Conservation (phyloP, 108 stramenopile genomes). For the Cylindrotheca fusiformis region DNA sequence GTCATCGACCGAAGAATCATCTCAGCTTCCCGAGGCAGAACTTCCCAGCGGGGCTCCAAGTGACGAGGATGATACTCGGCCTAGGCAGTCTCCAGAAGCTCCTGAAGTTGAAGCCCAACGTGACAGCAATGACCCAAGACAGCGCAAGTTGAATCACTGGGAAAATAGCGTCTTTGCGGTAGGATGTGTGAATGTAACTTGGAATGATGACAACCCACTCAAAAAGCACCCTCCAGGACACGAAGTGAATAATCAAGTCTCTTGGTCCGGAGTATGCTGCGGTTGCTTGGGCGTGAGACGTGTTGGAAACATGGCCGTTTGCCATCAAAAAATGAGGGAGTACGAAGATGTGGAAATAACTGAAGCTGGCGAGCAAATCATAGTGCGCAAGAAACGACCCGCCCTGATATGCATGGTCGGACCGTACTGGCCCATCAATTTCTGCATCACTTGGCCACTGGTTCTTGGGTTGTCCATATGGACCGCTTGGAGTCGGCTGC, state of each 20-base stretch:
- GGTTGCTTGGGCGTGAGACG: slow-evolving; percentile 62
- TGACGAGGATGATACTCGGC: too few relatives aligned
- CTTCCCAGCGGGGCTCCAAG: not conserved
- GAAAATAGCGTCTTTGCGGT: slow-evolving; percentile 68
- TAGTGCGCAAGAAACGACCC: slow-evolving; percentile 20
- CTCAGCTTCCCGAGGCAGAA: not conserved
- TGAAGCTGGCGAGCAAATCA: slow-evolving; percentile 19
- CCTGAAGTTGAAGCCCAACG: too few relatives aligned
- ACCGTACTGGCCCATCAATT: slow-evolving; percentile 35
- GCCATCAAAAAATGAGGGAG: slow-evolving; percentile 21
- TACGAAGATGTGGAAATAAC: slow-evolving; percentile 16
- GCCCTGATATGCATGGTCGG: slow-evolving; percentile 45
- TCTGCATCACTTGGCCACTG: slow-evolving; percentile 27
- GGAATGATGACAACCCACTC: slow-evolving; percentile 53
- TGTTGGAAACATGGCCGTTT: slow-evolving; percentile 84
- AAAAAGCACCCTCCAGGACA: slow-evolving; percentile 34
- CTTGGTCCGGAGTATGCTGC: slow-evolving; percentile 63
- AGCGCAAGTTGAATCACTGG: slow-evolving; percentile 43
- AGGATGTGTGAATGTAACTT: slow-evolving; percentile 71
- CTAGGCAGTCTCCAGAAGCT: too few relatives aligned
- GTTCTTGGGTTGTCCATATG: slow-evolving; percentile 26
- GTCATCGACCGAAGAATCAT: too few relatives aligned
- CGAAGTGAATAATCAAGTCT: slow-evolving; percentile 38
- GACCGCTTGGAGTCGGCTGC: slow-evolving; percentile 5
- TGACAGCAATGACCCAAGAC: slow-evolving; percentile 14